Evolutionary conservation across 2,329 filamentous ascomycete genomes (phyloP).

Genomic region (Hortaea werneckii): DNA sequence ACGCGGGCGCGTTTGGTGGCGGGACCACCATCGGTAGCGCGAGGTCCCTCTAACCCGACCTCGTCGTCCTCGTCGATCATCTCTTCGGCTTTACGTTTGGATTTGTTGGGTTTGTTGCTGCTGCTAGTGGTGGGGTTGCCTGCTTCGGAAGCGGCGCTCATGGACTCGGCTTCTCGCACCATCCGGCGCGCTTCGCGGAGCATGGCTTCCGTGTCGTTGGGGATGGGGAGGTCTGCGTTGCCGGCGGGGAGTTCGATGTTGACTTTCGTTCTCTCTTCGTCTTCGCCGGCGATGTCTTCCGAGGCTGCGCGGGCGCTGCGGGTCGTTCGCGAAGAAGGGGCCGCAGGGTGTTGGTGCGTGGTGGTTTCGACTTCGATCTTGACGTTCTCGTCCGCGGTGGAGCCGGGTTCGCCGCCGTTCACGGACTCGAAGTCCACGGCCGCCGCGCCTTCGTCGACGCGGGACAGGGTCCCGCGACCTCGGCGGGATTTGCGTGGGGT

Average conservation of each 20-base stretch:
- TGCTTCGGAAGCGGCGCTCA: conserved; percentile 15
- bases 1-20: conserved; percentile 67
- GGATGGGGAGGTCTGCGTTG: conserved; percentile 56
- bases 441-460: conserved; percentile 17
- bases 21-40: too few relatives aligned
- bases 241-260: conserved; percentile 65
- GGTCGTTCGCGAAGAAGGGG: too few relatives aligned
- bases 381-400: conserved; percentile 38
- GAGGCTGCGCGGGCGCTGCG: too few relatives aligned
- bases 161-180: conserved; percentile 62
- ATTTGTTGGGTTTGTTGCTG: conserved; percentile 25
- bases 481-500: conserved; percentile 46
- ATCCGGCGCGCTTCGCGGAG: conserved; percentile 79
- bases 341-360: too few relatives aligned
- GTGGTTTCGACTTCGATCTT: conserved; percentile 62
- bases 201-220: conserved; percentile 73
- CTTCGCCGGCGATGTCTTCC: conserved; percentile 51
- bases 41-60: conserved; percentile 37
- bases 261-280: conserved; percentile 62
- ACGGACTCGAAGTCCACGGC: conserved; percentile 16
- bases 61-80: conserved; percentile 45
- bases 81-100: conserved; percentile 67
- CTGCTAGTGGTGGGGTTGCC: neutral
- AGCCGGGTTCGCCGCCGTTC: neutral
- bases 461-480: conserved; percentile 26